These are phyloP conservation scores for Xylaria palmicola DNA, from an alignment of 495 filamentous ascomycete species.

Conservation along the genomic window DNA sequence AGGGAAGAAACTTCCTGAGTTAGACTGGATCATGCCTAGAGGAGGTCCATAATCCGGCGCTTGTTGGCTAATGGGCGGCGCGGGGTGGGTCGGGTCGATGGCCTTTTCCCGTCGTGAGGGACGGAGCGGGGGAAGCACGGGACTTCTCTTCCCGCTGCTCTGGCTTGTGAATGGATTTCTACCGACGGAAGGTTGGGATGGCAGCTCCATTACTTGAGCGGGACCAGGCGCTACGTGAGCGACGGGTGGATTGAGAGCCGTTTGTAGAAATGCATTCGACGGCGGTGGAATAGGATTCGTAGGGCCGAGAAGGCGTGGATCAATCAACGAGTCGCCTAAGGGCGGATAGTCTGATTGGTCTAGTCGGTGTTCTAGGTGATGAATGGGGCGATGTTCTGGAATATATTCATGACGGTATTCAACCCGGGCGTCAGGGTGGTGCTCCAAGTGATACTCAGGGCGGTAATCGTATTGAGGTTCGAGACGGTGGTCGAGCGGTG, in stretches of 20 bases:
- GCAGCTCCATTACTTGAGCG: slow-evolving; percentile 12
- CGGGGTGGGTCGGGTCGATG: slow-evolving; percentile 5
- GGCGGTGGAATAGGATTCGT: slow-evolving; percentile 11
- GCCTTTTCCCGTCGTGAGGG: slow-evolving; percentile 29
- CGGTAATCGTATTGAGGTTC: slow-evolving; percentile 7
- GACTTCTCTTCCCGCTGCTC: slow-evolving; percentile 17
- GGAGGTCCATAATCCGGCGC: slow-evolving; percentile 23
- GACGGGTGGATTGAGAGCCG: slow-evolving; percentile 39
- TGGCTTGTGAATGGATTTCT: slow-evolving; percentile 27
- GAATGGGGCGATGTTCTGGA: slow-evolving; percentile 1
- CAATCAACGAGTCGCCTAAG: slow-evolving; percentile 23
- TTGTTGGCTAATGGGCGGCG: slow-evolving; percentile 19
- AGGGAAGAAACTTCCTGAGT: slow-evolving; percentile 40
- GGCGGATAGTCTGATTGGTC: background rate
- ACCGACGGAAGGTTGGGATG: slow-evolving; percentile 11
- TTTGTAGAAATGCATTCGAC: slow-evolving; percentile 41
- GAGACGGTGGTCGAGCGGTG: slow-evolving; percentile 1
- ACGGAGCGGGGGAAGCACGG: slow-evolving; percentile 41
- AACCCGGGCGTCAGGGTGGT: slow-evolving; percentile 1
- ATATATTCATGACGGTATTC: slow-evolving; percentile 12
- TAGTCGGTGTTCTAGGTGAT: slow-evolving; percentile 7
- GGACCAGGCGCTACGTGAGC: slow-evolving; percentile 28
- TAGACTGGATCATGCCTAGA: slow-evolving; percentile 35
- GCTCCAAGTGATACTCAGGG: slow-evolving; percentile 2
- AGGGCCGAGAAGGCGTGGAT: slow-evolving; percentile 21